Conservation (phyloP, 306 rosid genomes). For the Elaeagnus macrophylla region DNA sequence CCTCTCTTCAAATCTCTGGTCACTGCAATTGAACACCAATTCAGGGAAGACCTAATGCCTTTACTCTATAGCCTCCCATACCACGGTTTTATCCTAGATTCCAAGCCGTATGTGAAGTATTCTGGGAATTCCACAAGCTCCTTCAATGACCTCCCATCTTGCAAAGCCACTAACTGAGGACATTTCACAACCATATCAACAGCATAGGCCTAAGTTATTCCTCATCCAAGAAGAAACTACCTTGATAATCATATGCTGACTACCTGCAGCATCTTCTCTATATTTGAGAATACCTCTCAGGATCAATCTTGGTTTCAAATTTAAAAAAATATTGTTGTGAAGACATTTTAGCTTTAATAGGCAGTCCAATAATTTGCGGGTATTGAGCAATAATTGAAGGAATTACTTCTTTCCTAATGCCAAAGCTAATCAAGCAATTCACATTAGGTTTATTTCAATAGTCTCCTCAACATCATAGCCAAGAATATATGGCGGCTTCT, state of each 20-base stretch:
- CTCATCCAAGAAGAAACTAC: constrained; percentile 66
- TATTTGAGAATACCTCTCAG: constrained; percentile 64
- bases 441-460: constrained; percentile 72
- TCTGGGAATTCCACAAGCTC: constrained; percentile 86
- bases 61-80: constrained; percentile 58
- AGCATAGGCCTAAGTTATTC: constrained; percentile 41
- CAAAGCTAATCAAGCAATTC: constrained; percentile 73
- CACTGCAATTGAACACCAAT: constrained; percentile 90
- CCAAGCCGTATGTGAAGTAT: constrained; percentile 88
- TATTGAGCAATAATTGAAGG: constrained; percentile 67
- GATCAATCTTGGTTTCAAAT: constrained; percentile 81
- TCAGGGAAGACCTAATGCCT: constrained; percentile 64
- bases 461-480: constrained; percentile 79
- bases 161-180: constrained; percentile 63
- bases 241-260: constrained; percentile 70
- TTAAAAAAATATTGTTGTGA: constrained; percentile 75
- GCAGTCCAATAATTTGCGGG: constrained; percentile 77
- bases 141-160: constrained; percentile 57
- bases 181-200: constrained; percentile 65
- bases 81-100: constrained; percentile 85
- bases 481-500: constrained; percentile 72
- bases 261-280: constrained; percentile 92
- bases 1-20: constrained; percentile 90
- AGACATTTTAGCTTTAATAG: constrained; percentile 80
- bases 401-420: constrained; percentile 53